Evolutionary conservation across 169 alveolate species (phyloP).

Genomic region (Perkinsus marinus): DNA sequence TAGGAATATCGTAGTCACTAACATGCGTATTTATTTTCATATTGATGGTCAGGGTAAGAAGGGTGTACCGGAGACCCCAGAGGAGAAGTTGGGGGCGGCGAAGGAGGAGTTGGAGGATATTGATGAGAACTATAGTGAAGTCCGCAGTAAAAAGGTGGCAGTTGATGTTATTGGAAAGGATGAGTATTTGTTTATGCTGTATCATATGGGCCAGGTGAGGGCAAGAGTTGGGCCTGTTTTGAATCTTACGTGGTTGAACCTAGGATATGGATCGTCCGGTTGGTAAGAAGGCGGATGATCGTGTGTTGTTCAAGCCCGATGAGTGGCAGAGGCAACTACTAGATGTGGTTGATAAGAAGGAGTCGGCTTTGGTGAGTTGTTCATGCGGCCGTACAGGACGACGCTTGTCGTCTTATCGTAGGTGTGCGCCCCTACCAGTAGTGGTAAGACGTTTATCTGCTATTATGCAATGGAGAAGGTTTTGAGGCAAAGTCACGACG

Average conservation of each 20-base stretch:
- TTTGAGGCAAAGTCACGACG: constrained; percentile 57
- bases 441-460: constrained; percentile 80
- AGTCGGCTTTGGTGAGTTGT: background rate
- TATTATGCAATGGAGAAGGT: constrained; percentile 77
- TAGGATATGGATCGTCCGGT: constrained; percentile 49
- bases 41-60: background rate
- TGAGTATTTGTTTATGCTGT: background rate
- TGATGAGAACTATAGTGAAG: background rate
- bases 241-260: background rate
- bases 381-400: too few relatives aligned
- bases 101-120: background rate
- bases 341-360: constrained; percentile 52
- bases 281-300: constrained; percentile 58
- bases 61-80: background rate
- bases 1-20: too few relatives aligned
- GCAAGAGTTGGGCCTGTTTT: background rate
- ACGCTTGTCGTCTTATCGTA: too few relatives aligned
- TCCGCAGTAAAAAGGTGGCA: background rate
- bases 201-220: background rate
- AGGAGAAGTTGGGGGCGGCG: background rate
- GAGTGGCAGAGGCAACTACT: constrained; percentile 71
- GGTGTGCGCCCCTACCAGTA: constrained; percentile 75
- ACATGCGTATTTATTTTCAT: too few relatives aligned
- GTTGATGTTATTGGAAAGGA: background rate
- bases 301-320: constrained; percentile 75